Conservation (phyloP, 192 early-diverging fungal species). For the Coemansia umbellata region DNA sequence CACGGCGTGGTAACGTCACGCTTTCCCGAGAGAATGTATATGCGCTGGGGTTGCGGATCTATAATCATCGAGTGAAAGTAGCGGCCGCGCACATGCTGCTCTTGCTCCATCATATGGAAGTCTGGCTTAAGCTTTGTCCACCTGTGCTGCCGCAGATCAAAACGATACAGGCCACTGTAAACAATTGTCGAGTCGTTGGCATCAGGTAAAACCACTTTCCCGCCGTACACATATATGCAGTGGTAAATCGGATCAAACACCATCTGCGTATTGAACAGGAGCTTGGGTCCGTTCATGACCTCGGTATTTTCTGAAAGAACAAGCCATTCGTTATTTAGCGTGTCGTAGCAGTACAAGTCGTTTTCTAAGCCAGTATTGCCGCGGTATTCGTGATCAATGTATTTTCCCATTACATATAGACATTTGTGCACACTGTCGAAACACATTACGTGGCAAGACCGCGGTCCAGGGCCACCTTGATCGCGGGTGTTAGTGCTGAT, state of each 20-base stretch:
- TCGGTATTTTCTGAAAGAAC: conserved; percentile 77
- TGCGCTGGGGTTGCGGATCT: conserved; percentile 62
- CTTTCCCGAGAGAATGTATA: conserved; percentile 90
- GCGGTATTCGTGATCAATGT: conserved; percentile 73
- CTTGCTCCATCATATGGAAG: conserved; percentile 46
- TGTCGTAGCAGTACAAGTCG: conserved; percentile 90
- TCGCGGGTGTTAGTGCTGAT: conserved; percentile 71
- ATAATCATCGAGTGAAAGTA: conserved; percentile 90
- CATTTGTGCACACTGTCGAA: conserved; percentile 70
- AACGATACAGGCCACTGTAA: conserved; percentile 88
- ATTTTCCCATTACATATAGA: conserved; percentile 85
- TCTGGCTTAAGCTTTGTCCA: conserved; percentile 79
- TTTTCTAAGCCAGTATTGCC: conserved; percentile 65
- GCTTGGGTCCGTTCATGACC: conserved; percentile 75
- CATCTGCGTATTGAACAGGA: conserved; percentile 96
- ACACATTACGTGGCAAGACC: conserved; percentile 92
- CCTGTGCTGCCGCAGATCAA: conserved; percentile 58
- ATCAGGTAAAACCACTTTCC: conserved; percentile 66
- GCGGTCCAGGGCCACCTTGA: conserved; percentile 77
- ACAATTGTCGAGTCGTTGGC: conserved; percentile 54
- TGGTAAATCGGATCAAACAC: conserved; percentile 67
- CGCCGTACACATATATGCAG: conserved; percentile 89
- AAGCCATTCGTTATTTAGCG: conserved; percentile 62
- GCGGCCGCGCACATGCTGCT: conserved; percentile 72
- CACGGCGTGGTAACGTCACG: conserved; percentile 73